Percentiles rank a stretch among this genome's conserved stretches.
These are phyloP conservation scores for Limonium bicolor DNA, from an alignment of 148 eudicot species.

Conservation along the genomic window DNA sequence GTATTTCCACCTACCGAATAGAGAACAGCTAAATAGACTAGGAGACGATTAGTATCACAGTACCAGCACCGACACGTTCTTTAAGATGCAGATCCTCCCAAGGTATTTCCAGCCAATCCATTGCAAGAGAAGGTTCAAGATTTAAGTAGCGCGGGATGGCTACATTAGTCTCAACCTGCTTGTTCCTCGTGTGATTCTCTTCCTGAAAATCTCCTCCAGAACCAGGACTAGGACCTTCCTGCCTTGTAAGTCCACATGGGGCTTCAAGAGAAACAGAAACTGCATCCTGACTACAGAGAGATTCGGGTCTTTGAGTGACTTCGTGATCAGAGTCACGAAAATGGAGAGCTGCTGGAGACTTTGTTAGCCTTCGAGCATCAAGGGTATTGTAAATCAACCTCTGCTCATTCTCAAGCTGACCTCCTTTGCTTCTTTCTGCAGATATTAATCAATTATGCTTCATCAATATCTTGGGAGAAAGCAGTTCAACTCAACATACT, in stretches of 20 bases:
- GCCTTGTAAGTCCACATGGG: background rate
- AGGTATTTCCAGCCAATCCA: conserved; percentile 96
- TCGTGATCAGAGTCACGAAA: background rate
- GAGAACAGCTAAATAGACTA: no score
- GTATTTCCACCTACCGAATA: no score
- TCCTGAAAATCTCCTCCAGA: background rate
- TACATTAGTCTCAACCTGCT: conserved; percentile 10
- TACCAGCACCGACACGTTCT: conserved; percentile 96
- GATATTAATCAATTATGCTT: background rate
- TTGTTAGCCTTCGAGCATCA: background rate
- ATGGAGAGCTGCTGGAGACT: background rate
- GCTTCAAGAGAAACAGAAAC: background rate
- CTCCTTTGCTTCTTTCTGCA: conserved; percentile 1
- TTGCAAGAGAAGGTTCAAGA: conserved; percentile 93
- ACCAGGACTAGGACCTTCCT: background rate
- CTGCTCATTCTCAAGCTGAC: background rate
- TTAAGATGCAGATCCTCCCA: conserved; percentile 91
- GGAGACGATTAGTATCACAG: no score
- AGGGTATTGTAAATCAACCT: background rate
- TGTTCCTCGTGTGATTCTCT: background rate
- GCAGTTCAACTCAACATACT: no score
- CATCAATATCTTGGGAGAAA: no score
- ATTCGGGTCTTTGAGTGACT: no score
- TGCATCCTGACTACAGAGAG: background rate
- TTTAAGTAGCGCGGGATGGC: conserved; percentile 53